Evolutionary conservation across 192 early-diverging fungal species (phyloP).

Genomic region (Linnemannia schmuckeri): DNA sequence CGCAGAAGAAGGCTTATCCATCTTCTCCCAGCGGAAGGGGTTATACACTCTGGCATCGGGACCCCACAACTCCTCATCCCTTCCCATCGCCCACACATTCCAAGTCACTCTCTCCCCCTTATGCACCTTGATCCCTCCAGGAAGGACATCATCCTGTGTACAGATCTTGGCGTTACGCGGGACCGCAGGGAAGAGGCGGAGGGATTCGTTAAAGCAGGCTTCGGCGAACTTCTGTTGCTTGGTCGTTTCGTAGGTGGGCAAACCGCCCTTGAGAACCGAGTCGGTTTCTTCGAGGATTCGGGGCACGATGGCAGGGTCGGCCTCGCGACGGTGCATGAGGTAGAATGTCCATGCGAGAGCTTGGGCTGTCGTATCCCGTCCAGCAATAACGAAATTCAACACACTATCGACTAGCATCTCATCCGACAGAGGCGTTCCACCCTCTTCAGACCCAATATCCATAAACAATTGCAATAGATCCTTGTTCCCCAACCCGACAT

Average conservation of each 20-base stretch:
- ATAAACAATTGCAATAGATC: slow-evolving; percentile 64
- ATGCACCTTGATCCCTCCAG: slow-evolving; percentile 69
- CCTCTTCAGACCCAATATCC: slow-evolving; percentile 36
- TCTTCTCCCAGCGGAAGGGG: slow-evolving; percentile 72
- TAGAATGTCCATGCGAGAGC: slow-evolving; percentile 57
- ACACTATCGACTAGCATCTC: slow-evolving; percentile 60
- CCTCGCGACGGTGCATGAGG: slow-evolving; percentile 56
- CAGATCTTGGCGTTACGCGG: slow-evolving; percentile 67
- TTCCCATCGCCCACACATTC: slow-evolving; percentile 65
- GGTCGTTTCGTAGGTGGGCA: slow-evolving; percentile 40
- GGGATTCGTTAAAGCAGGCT: slow-evolving; percentile 67
- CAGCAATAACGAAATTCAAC: slow-evolving; percentile 59
- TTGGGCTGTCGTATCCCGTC: slow-evolving; percentile 73
- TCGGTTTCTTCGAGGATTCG: slow-evolving; percentile 49
- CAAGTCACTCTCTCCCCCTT: slow-evolving; percentile 66
- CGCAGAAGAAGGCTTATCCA: slow-evolving; percentile 47
- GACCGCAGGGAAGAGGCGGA: slow-evolving; percentile 76
- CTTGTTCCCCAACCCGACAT: background rate
- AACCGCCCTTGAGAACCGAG: slow-evolving; percentile 17
- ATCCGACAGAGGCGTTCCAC: slow-evolving; percentile 44
- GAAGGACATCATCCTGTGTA: slow-evolving; percentile 69
- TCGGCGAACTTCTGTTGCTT: slow-evolving; percentile 50
- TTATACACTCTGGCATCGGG: slow-evolving; percentile 69
- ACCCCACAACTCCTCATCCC: slow-evolving; percentile 70
- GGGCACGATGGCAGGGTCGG: slow-evolving; percentile 45